Evolutionary conservation across 2,329 filamentous ascomycete genomes (phyloP), one percentile per base, ranked within the genome.

Genomic region (Epichloe uncinata): DNA sequence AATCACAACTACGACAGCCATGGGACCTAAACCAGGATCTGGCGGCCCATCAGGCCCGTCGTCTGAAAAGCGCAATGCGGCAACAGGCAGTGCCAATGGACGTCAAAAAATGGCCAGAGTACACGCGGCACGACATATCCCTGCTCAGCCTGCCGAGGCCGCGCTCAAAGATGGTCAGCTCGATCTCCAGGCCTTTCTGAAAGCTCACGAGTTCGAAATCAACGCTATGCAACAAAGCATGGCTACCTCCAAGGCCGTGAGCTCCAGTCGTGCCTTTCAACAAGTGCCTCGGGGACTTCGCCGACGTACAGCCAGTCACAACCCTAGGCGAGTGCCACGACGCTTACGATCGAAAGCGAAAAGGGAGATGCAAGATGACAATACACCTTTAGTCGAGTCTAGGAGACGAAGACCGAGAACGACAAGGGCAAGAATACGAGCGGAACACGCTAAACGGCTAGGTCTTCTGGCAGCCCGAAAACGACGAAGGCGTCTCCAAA

Each of bases 241-340:
- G 77, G 75, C 77, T 49, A 81, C 78, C 36, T 84, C 87, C 44
- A 90, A 85, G 64, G 68, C 69, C 5, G 69, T 71, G 38, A 69
- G 72, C 49, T 71, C 78, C 42, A 82, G 79, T 51, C 78, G 91
- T 47, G 90, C 91, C 13, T 97, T 97, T 61, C 93, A 98, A 66
- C 80, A 87, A 57, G 85, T 98, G 5, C 93, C 93, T 1, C 79
- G 88, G 57, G 82, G 84, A 46, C 70, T 98, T 76, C 76, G 93
- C 56, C 76, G 93, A 55, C 77, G 93, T 58, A 95, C 91, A 0
- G 93, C 91, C 18, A 95, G 89, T 64, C 93, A 98, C 68, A 96
- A 98, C 75, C 85, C 86, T 36, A 95, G 91, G 68, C 79, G 85
- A 54, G 84, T 98, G 15, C 93, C 93, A 2, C 84, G 83, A 61